Percentiles rank a stretch among this genome's conserved stretches.
These are phyloP conservation scores for Bothriochloa decipiens DNA, from an alignment of 176 grass and related monocot genomes.

Conservation along the genomic window DNA sequence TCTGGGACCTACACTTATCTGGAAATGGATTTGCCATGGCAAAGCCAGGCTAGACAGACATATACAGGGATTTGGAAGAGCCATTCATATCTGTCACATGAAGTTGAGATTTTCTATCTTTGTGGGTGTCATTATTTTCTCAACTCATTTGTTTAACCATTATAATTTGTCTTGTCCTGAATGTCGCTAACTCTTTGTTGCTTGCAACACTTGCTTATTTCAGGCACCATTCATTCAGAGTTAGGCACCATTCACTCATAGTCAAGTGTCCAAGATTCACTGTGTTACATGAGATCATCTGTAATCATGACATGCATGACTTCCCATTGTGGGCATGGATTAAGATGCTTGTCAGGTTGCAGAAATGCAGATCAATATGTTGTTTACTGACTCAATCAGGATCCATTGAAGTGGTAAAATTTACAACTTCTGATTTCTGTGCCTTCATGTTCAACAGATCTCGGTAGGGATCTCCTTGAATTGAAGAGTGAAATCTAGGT, in stretches of 20 bases:
- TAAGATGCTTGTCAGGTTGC: not conserved
- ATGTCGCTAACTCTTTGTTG: not conserved
- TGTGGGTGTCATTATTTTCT: not conserved
- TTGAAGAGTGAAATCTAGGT: not conserved
- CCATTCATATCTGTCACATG: not conserved
- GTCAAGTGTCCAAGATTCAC: not conserved
- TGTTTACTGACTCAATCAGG: not conserved
- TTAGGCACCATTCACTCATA: not conserved
- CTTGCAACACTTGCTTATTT: not conserved
- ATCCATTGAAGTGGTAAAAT: not conserved
- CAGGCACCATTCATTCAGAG: not conserved
- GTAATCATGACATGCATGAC: not conserved
- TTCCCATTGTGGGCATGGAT: not conserved
- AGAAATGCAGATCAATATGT: no score
- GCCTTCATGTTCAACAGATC: not conserved
- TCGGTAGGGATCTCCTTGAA: not conserved
- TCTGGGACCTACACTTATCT: not conserved
- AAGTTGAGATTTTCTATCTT: not conserved
- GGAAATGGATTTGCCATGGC: not conserved
- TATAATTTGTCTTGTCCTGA: not conserved
- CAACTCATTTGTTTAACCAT: not conserved
- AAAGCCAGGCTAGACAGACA: not conserved
- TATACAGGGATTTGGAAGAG: not conserved
- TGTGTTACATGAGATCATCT: not conserved
- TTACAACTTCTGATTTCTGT: not conserved